phyloP scores from a whole-genome alignment of 1,284 basidiomycete species.

The Ceratobasidium sp. region DNA sequence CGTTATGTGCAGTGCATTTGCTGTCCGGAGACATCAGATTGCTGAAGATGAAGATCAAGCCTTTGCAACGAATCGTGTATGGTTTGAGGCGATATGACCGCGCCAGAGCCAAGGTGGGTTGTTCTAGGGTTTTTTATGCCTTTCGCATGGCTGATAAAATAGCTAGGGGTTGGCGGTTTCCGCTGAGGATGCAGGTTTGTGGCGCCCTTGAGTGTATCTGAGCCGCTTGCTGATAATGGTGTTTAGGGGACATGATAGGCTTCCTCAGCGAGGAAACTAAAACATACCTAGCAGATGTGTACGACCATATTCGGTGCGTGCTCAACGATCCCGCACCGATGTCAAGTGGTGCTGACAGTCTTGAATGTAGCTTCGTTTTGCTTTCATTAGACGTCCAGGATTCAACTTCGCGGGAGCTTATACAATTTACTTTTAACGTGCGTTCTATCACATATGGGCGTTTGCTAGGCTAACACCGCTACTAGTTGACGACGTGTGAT shows the following conservation, averaged over 20 bases:
- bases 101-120: constrained; percentile 14
- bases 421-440: constrained; percentile 28
- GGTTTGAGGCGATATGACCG: constrained; percentile 17
- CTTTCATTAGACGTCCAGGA: constrained; percentile 16
- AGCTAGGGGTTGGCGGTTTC: constrained; percentile 13
- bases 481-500: constrained; percentile 27
- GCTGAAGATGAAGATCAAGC: constrained; percentile 24
- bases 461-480: background rate
- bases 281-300: constrained; percentile 25
- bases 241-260: background rate
- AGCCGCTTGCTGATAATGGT: background rate
- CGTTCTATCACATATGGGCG: background rate
- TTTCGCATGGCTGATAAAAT: background rate
- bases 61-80: constrained; percentile 22
- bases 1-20: constrained; percentile 8
- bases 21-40: constrained; percentile 26
- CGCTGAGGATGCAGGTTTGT: constrained; percentile 2
- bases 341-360: background rate
- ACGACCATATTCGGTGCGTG: constrained; percentile 26
- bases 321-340: too few species aligned
- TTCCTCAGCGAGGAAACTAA: constrained; percentile 29
- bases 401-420: constrained; percentile 8
- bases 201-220: background rate
- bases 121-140: background rate
- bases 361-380: constrained; percentile 3